Conservation (phyloP, 2,329 filamentous ascomycete genomes). For the Aspergillus transmontanensis region DNA sequence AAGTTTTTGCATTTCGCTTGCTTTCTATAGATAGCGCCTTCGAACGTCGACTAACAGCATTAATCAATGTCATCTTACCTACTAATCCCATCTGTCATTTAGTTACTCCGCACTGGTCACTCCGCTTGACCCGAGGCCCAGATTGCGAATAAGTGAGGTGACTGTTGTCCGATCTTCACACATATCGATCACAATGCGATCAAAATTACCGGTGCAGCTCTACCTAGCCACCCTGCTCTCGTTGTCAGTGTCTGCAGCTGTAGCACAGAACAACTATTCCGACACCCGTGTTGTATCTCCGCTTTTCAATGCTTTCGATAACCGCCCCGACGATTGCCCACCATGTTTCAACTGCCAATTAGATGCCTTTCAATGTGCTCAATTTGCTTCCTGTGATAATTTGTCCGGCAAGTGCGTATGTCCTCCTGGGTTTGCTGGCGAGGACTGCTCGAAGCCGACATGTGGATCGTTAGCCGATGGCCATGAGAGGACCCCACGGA, state of each 20-base stretch:
- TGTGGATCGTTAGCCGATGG: slow-evolving; percentile 87
- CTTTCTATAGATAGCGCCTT: slow-evolving; percentile 4
- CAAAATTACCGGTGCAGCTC: slow-evolving; percentile 24
- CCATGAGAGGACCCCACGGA: slow-evolving; percentile 73
- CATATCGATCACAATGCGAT: slow-evolving; percentile 30
- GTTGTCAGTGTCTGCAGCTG: slow-evolving; percentile 21
- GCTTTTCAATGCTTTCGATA: slow-evolving; percentile 70
- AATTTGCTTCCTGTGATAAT: slow-evolving; percentile 86
- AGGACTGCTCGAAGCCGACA: slow-evolving; percentile 89
- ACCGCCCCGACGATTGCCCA: slow-evolving; percentile 60
- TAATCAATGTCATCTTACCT: slow-evolving; percentile 2
- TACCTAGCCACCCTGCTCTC: slow-evolving; percentile 30
- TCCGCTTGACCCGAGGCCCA: slow-evolving; percentile 6
- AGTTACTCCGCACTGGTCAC: slow-evolving; percentile 7
- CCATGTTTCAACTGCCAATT: slow-evolving; percentile 95
- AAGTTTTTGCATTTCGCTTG: background rate
- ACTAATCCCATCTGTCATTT: background rate
- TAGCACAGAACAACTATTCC: slow-evolving; percentile 56
- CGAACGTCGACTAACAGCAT: slow-evolving; percentile 1
- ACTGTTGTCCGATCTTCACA: background rate
- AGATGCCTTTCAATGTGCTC: slow-evolving; percentile 85
- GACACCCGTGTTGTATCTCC: slow-evolving; percentile 63
- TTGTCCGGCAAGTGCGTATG: slow-evolving; percentile 92
- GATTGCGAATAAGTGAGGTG: background rate
- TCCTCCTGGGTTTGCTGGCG: slow-evolving; percentile 87